Percentiles rank a stretch among this genome's conserved stretches.
Evolutionary conservation across 2,329 filamentous ascomycete genomes (phyloP).

Genomic region (Paraconiothyrium sp.): DNA sequence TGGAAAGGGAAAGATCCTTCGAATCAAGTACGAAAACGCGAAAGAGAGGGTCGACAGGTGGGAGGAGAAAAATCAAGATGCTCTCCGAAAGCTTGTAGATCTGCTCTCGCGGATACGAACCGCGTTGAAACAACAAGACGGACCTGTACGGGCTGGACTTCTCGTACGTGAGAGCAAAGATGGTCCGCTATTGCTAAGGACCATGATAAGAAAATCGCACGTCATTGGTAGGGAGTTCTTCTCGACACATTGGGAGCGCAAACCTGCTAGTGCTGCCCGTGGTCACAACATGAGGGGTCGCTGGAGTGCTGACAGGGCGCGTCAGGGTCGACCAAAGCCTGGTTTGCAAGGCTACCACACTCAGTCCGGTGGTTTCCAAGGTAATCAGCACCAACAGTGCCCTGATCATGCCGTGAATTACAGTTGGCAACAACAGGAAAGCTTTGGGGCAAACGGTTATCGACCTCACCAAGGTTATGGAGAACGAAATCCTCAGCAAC

Average conservation of each 20-base stretch:
- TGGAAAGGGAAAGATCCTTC: constrained; percentile 21
- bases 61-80: constrained; percentile 34
- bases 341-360: background rate
- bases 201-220: constrained; percentile 4
- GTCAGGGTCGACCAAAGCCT: background rate
- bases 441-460: background rate
- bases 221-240: constrained; percentile 13
- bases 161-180: constrained; percentile 7
- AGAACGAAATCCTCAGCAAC: background rate
- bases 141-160: constrained; percentile 15
- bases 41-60: constrained; percentile 29
- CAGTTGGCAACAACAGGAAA: background rate
- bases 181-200: constrained; percentile 11
- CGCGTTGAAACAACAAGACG: constrained; percentile 24
- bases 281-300: background rate
- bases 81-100: constrained; percentile 33
- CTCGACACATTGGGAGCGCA: constrained; percentile 12
- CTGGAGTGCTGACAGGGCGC: background rate
- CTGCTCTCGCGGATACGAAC: constrained; percentile 27
- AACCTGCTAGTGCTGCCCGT: background rate
- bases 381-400: background rate
- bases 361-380: background rate
- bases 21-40: constrained; percentile 29
- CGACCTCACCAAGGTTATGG: background rate
- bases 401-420: background rate